Evolutionary conservation across 2,329 filamentous ascomycete species (phyloP).

Genomic region (Diplodia mutila): DNA sequence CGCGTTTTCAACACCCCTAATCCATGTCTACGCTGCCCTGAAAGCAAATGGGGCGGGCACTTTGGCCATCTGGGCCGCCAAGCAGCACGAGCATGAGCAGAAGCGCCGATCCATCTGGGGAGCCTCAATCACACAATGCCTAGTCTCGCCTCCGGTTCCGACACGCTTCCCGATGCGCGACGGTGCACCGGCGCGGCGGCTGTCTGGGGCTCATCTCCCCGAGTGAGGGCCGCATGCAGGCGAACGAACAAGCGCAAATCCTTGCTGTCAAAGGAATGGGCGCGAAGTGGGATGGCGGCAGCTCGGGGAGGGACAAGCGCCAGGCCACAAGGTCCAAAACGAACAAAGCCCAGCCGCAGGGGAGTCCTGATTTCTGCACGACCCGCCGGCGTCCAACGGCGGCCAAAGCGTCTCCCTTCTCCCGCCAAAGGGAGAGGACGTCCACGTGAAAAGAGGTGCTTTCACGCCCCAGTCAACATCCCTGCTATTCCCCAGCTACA

Average conservation of each 20-base stretch:
- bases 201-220: slow-evolving; percentile 9
- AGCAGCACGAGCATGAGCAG: slow-evolving; percentile 11
- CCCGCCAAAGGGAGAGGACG: neutral
- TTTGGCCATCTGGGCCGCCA: slow-evolving; percentile 8
- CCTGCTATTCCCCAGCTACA: neutral
- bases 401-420: slow-evolving; percentile 3
- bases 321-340: neutral
- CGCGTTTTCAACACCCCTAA: slow-evolving; percentile 5
- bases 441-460: slow-evolving; percentile 10
- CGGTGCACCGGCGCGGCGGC: slow-evolving; percentile 9
- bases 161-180: neutral
- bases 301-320: slow-evolving; percentile 1
- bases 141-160: neutral
- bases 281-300: slow-evolving; percentile 15
- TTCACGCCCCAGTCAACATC: neutral
- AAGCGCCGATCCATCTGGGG: slow-evolving; percentile 18
- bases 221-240: slow-evolving; percentile 5
- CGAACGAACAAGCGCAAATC: neutral
- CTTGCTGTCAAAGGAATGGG: slow-evolving; percentile 17
- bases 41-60: slow-evolving; percentile 3
- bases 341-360: neutral
- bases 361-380: slow-evolving; percentile 19
- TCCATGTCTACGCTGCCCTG: slow-evolving; percentile 19
- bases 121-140: slow-evolving; percentile 19
- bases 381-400: slow-evolving; percentile 3